phyloP scores from a whole-genome alignment of 2,329 filamentous ascomycete species.

The Dendryphion nanum region DNA sequence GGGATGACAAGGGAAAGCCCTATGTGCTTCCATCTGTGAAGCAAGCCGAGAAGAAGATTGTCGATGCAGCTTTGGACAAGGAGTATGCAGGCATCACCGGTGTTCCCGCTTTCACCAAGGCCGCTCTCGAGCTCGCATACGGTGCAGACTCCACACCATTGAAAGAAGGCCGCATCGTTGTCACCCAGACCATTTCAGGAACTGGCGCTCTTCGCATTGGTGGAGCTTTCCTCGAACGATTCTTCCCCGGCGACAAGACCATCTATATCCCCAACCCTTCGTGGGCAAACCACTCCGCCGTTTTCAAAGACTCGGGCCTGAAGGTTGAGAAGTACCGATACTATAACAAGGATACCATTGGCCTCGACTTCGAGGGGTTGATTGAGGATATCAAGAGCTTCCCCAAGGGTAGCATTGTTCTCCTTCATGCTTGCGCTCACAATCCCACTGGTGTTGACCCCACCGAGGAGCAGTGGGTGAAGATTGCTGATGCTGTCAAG shows the following conservation, averaged over 20 bases:
- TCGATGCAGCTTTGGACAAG: constrained; percentile 80
- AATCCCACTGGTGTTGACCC: constrained; percentile 98
- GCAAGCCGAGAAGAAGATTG: constrained; percentile 82
- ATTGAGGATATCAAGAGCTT: constrained; percentile 85
- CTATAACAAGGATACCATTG: constrained; percentile 99
- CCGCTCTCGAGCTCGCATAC: constrained; percentile 88
- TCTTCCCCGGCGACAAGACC: constrained; percentile 88
- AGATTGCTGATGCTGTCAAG: constrained; percentile 86
- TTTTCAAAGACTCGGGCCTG: constrained; percentile 91
- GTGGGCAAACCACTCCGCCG: constrained; percentile 97
- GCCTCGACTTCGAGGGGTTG: constrained; percentile 94
- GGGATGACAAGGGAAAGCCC: constrained; percentile 96
- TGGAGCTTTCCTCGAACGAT: constrained; percentile 86
- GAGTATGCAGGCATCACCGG: constrained; percentile 98
- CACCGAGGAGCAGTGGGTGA: constrained; percentile 84
- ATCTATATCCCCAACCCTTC: constrained; percentile 96
- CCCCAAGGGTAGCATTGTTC: constrained; percentile 80
- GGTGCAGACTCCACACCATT: constrained; percentile 76
- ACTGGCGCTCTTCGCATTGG: constrained; percentile 95
- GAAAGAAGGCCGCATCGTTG: constrained; percentile 72
- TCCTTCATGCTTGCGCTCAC: constrained; percentile 96
- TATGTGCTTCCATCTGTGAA: constrained; percentile 94
- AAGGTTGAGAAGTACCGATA: constrained; percentile 95
- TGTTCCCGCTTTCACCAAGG: constrained; percentile 88
- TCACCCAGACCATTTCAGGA: constrained; percentile 97